phyloP scores from a whole-genome alignment of 2,329 filamentous ascomycete genomes.

The Setomelanomma holmii region DNA sequence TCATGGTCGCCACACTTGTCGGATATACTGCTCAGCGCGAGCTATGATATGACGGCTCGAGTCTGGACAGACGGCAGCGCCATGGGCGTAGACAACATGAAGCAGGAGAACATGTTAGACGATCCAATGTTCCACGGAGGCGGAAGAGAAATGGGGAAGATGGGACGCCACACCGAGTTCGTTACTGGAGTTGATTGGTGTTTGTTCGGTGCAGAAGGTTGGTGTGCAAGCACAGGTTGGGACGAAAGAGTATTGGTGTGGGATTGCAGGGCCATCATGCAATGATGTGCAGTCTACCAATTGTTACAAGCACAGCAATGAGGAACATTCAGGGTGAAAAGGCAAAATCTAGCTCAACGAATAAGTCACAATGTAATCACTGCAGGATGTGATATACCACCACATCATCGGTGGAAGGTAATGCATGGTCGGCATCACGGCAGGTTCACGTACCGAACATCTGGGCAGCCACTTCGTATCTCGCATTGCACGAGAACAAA shows the following conservation, averaged over 20 bases:
- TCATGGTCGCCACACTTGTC: slow-evolving; percentile 94
- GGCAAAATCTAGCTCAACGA: too few species aligned
- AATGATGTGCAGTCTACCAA: slow-evolving; percentile 20
- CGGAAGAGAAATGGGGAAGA: slow-evolving; percentile 79
- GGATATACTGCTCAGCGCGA: slow-evolving; percentile 84
- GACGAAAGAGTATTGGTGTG: slow-evolving; percentile 90
- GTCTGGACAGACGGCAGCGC: slow-evolving; percentile 86
- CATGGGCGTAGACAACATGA: slow-evolving; percentile 48
- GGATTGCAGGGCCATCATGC: slow-evolving; percentile 78
- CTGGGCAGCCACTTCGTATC: slow-evolving; percentile 7
- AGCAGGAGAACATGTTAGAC: slow-evolving; percentile 43
- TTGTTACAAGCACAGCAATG: too few species aligned
- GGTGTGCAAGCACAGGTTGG: slow-evolving; percentile 95
- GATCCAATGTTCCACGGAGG: slow-evolving; percentile 54
- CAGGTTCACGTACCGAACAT: neutral
- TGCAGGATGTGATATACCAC: too few species aligned
- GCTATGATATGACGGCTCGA: slow-evolving; percentile 97
- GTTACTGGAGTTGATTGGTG: slow-evolving; percentile 98
- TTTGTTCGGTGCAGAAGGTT: slow-evolving; percentile 91
- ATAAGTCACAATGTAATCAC: too few species aligned
- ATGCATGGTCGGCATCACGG: slow-evolving; percentile 7
- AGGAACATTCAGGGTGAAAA: too few species aligned
- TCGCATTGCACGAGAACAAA: slow-evolving; percentile 9
- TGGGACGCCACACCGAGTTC: slow-evolving; percentile 95
- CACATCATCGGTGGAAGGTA: too few species aligned